Evolutionary conservation across 768 basidiomycete species (phyloP).

Genomic region (Xerocomus spinulosus): DNA sequence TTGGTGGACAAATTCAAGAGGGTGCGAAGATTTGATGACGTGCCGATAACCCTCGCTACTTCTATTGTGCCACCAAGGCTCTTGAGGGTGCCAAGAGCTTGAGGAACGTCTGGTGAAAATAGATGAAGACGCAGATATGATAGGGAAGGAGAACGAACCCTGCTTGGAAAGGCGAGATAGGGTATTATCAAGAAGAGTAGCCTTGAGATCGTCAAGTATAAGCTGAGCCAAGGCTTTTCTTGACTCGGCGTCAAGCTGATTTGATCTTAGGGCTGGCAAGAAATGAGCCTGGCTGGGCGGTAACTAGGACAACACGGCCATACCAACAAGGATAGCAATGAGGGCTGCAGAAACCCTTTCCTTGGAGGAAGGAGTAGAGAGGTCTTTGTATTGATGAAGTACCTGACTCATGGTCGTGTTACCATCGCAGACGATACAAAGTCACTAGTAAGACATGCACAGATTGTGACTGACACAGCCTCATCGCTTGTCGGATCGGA

Average conservation of each 20-base stretch:
- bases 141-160: constrained; percentile 38
- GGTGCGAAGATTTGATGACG: constrained; percentile 49
- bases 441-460: background rate
- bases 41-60: constrained; percentile 60
- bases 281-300: constrained; percentile 8
- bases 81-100: constrained; percentile 69
- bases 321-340: constrained; percentile 16
- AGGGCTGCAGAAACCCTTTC: constrained; percentile 7
- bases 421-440: background rate
- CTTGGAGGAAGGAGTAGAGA: constrained; percentile 10
- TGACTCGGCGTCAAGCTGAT: constrained; percentile 34
- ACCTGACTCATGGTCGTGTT: constrained; percentile 12
- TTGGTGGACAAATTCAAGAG: constrained; percentile 48
- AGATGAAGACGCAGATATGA: background rate
- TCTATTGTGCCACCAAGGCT: constrained; percentile 65
- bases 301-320: constrained; percentile 5
- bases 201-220: constrained; percentile 58
- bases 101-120: constrained; percentile 51
- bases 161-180: constrained; percentile 49
- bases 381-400: constrained; percentile 17
- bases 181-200: constrained; percentile 30
- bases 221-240: constrained; percentile 53
- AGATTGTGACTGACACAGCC: constrained; percentile 14
- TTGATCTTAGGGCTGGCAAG: constrained; percentile 11
- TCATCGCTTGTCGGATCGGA: constrained; percentile 3